Evolutionary conservation across 371 early-diverging fungal species (phyloP), one percentile per base, ranked within the genome.

Genomic region (Lichtheimia hyalospora): DNA sequence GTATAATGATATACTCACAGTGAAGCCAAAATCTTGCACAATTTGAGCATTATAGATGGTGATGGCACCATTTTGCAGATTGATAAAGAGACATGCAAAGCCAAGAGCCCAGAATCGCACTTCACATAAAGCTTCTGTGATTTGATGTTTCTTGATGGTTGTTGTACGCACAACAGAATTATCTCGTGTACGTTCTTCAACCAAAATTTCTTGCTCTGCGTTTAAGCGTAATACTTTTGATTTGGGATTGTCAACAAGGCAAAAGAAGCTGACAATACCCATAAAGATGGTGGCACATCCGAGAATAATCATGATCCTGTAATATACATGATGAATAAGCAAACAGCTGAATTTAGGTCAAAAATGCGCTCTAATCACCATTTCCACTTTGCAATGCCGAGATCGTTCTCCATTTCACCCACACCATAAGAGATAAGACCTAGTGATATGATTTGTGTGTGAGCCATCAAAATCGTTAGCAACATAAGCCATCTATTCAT

Each of bases 341-440:
- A 49, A 49, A 18, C 3, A 28, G 15, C 27, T 20, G 12, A 5
- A 7, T 27, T 8, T 18, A 34, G 34, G 34, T 10, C 10, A 10
- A 34, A 34, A 5, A 46, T 2, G 6, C 3, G 46, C 21, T 46
- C 44, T 43, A 43, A 2, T 55, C 68, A 77, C 83, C 88, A 88
- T 68, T 76, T 72, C 89, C 90, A 88, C 8, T 66, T 57, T n/a
- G 54, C 24, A 15, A 87, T 57, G 14, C 70, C 72, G 7, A 58
- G 64, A 27, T 65, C 63, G 14, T 70, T 57, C 14, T 73, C 64
- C 58, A 89, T 84, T 28, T 71, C 59, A 16, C 60, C 69, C 41
- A 90, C 73, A 6, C 84, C 88, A 49, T 85, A 82, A 4, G 86
- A 78, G 4, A 86, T 72, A 3, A 86, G 74, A 0, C 87, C 34